Evolutionary conservation across 2,329 filamentous ascomycete species (phyloP), one percentile per base, ranked within the genome.

Genomic region (Aureobasidium pullulans): DNA sequence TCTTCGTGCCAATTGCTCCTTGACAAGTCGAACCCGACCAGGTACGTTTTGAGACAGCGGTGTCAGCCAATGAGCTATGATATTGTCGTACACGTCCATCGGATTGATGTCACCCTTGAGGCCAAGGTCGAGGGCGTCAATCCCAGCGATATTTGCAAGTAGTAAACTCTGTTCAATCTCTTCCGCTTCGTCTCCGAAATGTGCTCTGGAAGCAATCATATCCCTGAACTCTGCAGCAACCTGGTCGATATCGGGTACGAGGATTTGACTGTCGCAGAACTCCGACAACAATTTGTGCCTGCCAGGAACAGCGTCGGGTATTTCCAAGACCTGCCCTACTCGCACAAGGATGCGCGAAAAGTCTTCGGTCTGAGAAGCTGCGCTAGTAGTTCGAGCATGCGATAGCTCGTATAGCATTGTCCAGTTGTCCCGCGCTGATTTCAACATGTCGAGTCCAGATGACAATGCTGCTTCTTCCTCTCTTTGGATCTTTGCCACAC

Each of bases 1-100:
- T 15, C 62, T 64, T 15, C 65, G 63, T 19, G 65, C 66, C 4
- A 68, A 54, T 29, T 67, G 62, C 32, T 68, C 68, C 62, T 68
- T 71, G 10, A 67, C 66, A n/a, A 71, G 63, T 23, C 69, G 66
- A 15, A 66, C 61, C 31, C 66, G 58, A 23, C 67, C 69, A 32
- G 66, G 58, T 3, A 67, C 60, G 9, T 63, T 52, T 11, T 56
- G 60, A 19, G 65, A 60, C 0, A 70, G 62, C 31, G 65, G 60
- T 15, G 62, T 61, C 4, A 70, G 62, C 66, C 66, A 70, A 4
- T 34, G 47, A 1, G 64, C 57, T n/a, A 70, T 57, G 11, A 69
- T 61, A 13, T 56, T 43, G 29, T 67, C 61, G 49, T 69, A 69
- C 3, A 62, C 43, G 15, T 60, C 32, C 10, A 47, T 58, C 6